These are phyloP conservation scores for Paralagenidium karlingii DNA, from an alignment of 352 stramenopile genomes.

Conservation along the genomic window DNA sequence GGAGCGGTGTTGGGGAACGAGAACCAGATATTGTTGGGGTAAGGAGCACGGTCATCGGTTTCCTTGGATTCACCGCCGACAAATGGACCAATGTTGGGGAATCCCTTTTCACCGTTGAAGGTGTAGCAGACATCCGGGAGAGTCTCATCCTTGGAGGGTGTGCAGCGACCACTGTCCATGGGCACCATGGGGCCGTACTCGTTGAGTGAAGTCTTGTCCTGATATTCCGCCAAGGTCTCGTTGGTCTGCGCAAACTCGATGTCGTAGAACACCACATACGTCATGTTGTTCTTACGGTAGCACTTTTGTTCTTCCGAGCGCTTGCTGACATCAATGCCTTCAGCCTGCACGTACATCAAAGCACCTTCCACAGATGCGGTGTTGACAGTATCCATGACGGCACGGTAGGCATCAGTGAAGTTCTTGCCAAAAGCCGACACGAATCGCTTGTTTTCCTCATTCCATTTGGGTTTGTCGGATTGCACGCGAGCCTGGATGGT, in stretches of 20 bases:
- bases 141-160: background rate
- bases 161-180: slow-evolving; percentile 9
- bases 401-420: slow-evolving; percentile 17
- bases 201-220: slow-evolving; percentile 31
- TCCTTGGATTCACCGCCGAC: slow-evolving; percentile 29
- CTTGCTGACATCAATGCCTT: slow-evolving; percentile 5
- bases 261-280: slow-evolving; percentile 70
- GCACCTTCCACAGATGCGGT: slow-evolving; percentile 4
- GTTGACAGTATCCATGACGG: slow-evolving; percentile 12
- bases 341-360: slow-evolving; percentile 4
- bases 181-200: slow-evolving; percentile 14
- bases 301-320: slow-evolving; percentile 8
- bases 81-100: slow-evolving; percentile 36
- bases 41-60: slow-evolving; percentile 32
- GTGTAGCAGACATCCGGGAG: slow-evolving; percentile 20
- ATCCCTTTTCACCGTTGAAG: slow-evolving; percentile 47
- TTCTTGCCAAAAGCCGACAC: slow-evolving; percentile 28
- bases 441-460: slow-evolving; percentile 20
- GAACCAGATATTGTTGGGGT: slow-evolving; percentile 57
- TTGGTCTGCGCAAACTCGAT: slow-evolving; percentile 47
- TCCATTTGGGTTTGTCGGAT: slow-evolving; percentile 9
- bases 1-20: slow-evolving; percentile 47
- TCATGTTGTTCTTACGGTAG: slow-evolving; percentile 36
- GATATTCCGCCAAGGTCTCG: slow-evolving; percentile 39
- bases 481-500: slow-evolving; percentile 50